These are phyloP conservation scores for Globisporangium heterothallicum DNA, from an alignment of 352 stramenopile species.

Conservation along the genomic window DNA sequence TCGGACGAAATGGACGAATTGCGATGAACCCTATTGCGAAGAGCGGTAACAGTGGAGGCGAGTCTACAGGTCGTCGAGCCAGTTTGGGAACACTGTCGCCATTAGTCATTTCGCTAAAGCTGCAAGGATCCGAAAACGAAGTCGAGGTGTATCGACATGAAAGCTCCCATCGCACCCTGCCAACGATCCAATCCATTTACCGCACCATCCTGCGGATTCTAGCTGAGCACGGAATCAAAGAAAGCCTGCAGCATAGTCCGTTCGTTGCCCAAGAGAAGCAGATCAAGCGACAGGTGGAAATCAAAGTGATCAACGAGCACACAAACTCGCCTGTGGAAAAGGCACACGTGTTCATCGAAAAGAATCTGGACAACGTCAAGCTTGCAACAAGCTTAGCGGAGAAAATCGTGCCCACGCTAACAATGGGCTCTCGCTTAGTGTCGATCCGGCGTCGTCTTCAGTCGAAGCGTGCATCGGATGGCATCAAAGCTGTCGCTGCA, in stretches of 20 bases:
- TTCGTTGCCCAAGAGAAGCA: conserved; percentile 41
- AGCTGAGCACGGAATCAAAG: conserved; percentile 49
- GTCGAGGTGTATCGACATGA: conserved; percentile 47
- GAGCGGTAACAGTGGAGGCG: not conserved
- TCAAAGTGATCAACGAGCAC: conserved; percentile 50
- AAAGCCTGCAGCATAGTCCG: conserved; percentile 62
- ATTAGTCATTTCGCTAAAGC: conserved; percentile 32
- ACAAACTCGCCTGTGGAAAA: conserved; percentile 34
- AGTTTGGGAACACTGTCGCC: conserved; percentile 5
- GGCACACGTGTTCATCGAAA: conserved; percentile 59
- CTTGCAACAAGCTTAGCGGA: conserved; percentile 43
- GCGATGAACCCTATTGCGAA: conserved; percentile 18
- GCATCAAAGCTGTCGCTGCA: conserved; percentile 20
- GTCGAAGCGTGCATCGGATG: conserved; percentile 35
- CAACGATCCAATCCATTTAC: conserved; percentile 51
- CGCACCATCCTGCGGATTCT: conserved; percentile 38
- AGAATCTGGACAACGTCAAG: conserved; percentile 34
- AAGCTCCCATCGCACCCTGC: conserved; percentile 19
- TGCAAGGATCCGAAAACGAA: conserved; percentile 28
- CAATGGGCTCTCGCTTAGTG: conserved; percentile 55
- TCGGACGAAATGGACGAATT: conserved; percentile 56
- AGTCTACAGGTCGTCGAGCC: not conserved
- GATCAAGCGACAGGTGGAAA: conserved; percentile 39
- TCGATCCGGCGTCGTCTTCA: conserved; percentile 56
- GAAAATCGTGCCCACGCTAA: conserved; percentile 56